Conservation (phyloP, 192 early-diverging fungal species). For the Coemansia sp. region DNA sequence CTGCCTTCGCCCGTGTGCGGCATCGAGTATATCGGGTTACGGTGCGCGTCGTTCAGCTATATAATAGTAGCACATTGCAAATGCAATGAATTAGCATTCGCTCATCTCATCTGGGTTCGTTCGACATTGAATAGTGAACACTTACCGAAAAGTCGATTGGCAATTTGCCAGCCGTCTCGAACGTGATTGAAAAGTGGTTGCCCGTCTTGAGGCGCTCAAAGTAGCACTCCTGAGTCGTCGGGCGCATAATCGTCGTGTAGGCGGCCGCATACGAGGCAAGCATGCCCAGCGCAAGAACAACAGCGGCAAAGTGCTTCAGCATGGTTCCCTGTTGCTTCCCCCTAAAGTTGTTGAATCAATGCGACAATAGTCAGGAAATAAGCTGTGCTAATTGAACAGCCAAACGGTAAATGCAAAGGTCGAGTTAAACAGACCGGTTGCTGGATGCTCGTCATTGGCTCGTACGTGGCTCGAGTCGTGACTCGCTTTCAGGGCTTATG, state of each 20-base stretch:
- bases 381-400: constrained; percentile 4
- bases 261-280: constrained; percentile 37
- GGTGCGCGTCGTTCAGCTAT: constrained; percentile 38
- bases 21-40: constrained; percentile 37
- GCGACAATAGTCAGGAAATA: constrained; percentile 9
- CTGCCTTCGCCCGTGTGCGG: constrained; percentile 47
- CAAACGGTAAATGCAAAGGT: not conserved
- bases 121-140: not conserved
- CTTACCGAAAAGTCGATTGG: constrained; percentile 42
- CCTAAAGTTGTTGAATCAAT: not conserved
- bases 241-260: constrained; percentile 51
- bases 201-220: constrained; percentile 48
- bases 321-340: constrained; percentile 12
- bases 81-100: not conserved
- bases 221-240: constrained; percentile 50
- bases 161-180: constrained; percentile 50
- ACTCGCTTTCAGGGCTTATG: not conserved
- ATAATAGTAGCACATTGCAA: not conserved
- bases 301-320: constrained; percentile 28
- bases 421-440: not conserved
- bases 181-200: constrained; percentile 48
- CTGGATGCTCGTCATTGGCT: not conserved
- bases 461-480: not conserved
- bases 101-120: not conserved
- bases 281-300: constrained; percentile 26